Percentiles rank a stretch among this genome's conserved stretches.
phyloP scores from a whole-genome alignment of 352 stramenopile species.

The Thraustochytrium sp. region DNA sequence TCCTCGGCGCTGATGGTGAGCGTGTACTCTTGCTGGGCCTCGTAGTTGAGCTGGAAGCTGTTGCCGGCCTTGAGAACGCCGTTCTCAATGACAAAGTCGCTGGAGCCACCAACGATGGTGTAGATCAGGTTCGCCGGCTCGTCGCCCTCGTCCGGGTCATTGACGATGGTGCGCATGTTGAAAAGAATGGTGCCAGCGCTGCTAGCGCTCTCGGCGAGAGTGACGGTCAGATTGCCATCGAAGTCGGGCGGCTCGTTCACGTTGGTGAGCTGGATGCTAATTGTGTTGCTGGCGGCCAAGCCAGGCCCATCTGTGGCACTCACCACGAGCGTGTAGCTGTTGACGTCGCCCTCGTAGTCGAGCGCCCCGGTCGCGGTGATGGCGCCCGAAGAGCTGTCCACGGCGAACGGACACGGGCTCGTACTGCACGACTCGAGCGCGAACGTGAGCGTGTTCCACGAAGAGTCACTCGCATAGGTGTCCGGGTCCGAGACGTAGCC shows the following conservation, averaged over 20 bases:
- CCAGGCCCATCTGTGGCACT: slow-evolving; percentile 9
- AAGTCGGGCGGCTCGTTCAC: slow-evolving; percentile 38
- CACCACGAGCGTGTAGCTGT: background rate
- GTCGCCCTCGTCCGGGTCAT: background rate
- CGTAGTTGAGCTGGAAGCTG: slow-evolving; percentile 36
- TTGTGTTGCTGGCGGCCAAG: background rate
- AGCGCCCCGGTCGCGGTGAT: background rate
- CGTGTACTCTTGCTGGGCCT: background rate
- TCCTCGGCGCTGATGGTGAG: background rate
- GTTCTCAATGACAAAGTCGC: slow-evolving; percentile 15
- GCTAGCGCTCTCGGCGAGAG: background rate
- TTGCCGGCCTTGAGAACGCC: slow-evolving; percentile 31
- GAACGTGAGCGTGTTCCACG: background rate
- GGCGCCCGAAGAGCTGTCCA: background rate
- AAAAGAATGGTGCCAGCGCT: background rate
- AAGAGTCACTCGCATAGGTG: background rate
- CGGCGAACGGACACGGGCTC: background rate
- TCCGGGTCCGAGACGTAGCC: background rate
- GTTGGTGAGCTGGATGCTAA: slow-evolving; percentile 9
- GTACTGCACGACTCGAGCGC: background rate
- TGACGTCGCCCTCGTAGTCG: background rate
- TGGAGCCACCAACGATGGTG: background rate
- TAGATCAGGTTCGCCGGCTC: slow-evolving; percentile 28
- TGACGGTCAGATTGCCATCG: background rate
- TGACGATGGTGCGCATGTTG: slow-evolving; percentile 16